Percentiles rank a stretch among this genome's conserved stretches.
Conservation (phyloP, 768 basidiomycete genomes). For the Agrocybe praecox region DNA sequence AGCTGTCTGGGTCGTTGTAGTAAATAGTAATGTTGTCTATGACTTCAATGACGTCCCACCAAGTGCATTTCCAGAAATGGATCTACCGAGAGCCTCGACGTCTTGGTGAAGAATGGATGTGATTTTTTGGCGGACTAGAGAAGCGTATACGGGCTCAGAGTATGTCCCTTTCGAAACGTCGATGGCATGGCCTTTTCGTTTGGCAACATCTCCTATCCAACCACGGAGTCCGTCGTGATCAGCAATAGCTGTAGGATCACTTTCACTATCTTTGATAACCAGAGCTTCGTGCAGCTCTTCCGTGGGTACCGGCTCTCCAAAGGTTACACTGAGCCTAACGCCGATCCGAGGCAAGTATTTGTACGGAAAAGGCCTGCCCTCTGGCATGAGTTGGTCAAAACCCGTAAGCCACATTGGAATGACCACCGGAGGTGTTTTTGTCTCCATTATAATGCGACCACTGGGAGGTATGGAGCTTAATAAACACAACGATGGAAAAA, state of each 20-base stretch:
- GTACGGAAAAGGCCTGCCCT: constrained; percentile 74
- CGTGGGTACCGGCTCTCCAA: constrained; percentile 72
- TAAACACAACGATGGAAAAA: background rate
- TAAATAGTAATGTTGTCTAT: background rate
- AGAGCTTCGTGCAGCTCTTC: constrained; percentile 26
- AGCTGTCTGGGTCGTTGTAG: background rate
- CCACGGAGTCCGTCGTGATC: constrained; percentile 18
- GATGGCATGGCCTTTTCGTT: background rate
- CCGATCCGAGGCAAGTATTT: constrained; percentile 70
- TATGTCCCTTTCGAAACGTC: background rate
- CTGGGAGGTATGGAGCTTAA: constrained; percentile 38
- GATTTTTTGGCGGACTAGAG: constrained; percentile 50
- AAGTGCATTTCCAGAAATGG: constrained; percentile 40
- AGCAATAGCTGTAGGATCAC: constrained; percentile 5
- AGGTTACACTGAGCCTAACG: constrained; percentile 69
- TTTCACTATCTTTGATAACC: constrained; percentile 7
- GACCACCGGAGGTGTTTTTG: constrained; percentile 64
- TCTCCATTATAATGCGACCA: constrained; percentile 77
- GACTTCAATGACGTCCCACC: background rate
- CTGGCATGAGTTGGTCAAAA: constrained; percentile 91
- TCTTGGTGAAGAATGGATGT: constrained; percentile 53
- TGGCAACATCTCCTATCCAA: constrained; percentile 21
- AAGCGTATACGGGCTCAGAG: background rate
- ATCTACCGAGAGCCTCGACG: constrained; percentile 56
- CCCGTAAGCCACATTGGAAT: constrained; percentile 93